phyloP scores from a whole-genome alignment of 208 protist species.

The Trypanosoma platydactyli region DNA sequence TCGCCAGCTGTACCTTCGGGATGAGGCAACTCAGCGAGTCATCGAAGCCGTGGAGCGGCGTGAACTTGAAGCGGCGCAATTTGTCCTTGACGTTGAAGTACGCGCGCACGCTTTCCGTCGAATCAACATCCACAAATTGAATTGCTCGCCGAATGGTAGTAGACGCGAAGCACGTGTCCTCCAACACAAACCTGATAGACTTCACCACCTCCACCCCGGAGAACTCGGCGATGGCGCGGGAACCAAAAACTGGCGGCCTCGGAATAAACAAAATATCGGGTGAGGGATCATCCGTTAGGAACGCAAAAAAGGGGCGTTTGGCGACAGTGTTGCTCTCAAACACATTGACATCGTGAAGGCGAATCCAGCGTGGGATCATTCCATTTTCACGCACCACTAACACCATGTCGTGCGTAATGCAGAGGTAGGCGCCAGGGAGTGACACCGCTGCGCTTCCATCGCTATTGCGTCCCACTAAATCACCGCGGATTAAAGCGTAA shows the following conservation, averaged over 20 bases:
- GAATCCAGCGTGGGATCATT: slow-evolving; percentile 61
- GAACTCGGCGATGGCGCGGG: slow-evolving; percentile 39
- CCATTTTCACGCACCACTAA: slow-evolving; percentile 57
- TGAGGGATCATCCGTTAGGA: slow-evolving; percentile 48
- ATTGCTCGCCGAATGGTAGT: slow-evolving; percentile 47
- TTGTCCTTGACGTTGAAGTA: slow-evolving; percentile 34
- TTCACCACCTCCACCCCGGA: slow-evolving; percentile 38
- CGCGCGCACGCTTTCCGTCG: slow-evolving; percentile 29
- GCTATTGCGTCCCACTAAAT: slow-evolving; percentile 49
- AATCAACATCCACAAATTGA: slow-evolving; percentile 22
- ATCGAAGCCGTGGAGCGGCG: slow-evolving; percentile 31
- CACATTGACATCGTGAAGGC: slow-evolving; percentile 44
- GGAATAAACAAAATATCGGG: slow-evolving; percentile 69
- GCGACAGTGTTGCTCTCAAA: slow-evolving; percentile 52
- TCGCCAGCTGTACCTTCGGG: slow-evolving; percentile 59
- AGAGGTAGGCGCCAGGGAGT: slow-evolving; percentile 42
- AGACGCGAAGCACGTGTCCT: slow-evolving; percentile 59
- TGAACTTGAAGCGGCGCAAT: slow-evolving; percentile 38
- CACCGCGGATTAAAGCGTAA: slow-evolving; percentile 55
- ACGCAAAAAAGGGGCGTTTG: slow-evolving; percentile 49
- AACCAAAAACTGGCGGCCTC: slow-evolving; percentile 50
- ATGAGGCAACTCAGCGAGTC: slow-evolving; percentile 54
- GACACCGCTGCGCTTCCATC: slow-evolving; percentile 34
- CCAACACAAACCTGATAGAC: slow-evolving; percentile 38
- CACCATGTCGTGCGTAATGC: slow-evolving; percentile 70